phyloP scores from a whole-genome alignment of 495 filamentous ascomycete species.

The Tricharina praecox region DNA sequence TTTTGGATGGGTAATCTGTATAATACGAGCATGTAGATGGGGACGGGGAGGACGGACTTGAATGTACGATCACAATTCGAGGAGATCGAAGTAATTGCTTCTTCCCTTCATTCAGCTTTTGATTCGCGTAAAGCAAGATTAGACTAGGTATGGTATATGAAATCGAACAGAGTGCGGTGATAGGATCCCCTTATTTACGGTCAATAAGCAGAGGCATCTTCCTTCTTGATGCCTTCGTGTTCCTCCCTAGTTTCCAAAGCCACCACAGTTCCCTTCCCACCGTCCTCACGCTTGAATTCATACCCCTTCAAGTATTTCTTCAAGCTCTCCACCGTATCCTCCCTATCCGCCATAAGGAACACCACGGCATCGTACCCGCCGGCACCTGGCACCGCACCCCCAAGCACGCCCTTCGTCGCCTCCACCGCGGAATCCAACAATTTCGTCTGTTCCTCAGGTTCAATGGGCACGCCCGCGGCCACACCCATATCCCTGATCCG shows the following conservation, averaged over 20 bases:
- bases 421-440: conserved; percentile 56
- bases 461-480: conserved; percentile 66
- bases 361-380: conserved; percentile 88
- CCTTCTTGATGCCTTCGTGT: conserved; percentile 61
- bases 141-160: too few relatives aligned
- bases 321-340: conserved; percentile 41
- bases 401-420: conserved; percentile 59
- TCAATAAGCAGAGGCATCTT: conserved; percentile 31
- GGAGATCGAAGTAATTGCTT: too few relatives aligned
- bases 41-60: too few relatives aligned
- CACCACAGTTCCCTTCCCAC: conserved; percentile 50
- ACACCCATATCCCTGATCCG: conserved; percentile 60
- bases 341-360: conserved; percentile 58
- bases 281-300: conserved; percentile 34
- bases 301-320: conserved; percentile 44
- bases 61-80: neutral
- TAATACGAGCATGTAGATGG: too few relatives aligned
- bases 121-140: too few relatives aligned
- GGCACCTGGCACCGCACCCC: conserved; percentile 84
- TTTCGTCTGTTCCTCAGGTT: conserved; percentile 69
- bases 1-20: conserved; percentile 50
- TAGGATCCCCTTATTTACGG: too few relatives aligned
- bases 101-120: too few relatives aligned
- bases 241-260: conserved; percentile 72
- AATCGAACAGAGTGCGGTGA: too few relatives aligned